Base-by-base conservation (phyloP, 2,329 filamentous ascomycete genomes). In the Penicillium sumatraense region DNA sequence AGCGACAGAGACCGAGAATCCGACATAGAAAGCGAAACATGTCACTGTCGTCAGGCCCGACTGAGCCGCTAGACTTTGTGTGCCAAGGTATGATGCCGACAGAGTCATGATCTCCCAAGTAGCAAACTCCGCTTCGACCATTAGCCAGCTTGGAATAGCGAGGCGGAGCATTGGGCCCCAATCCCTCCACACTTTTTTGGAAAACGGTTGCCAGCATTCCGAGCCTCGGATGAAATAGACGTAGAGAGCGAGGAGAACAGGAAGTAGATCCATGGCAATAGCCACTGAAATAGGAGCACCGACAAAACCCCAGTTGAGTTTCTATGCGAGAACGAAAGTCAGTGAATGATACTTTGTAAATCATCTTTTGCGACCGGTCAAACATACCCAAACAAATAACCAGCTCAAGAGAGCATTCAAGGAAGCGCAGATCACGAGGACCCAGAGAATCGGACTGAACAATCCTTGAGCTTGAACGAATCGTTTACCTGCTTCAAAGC, bases 101-200 rank as follows among this genome's bases (percentile, higher is more conserved):
- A 97, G 81, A 0, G 92, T 96, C 60, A 96, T 80, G 47, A 96
- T 86, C 72, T 98, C 93, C 72, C 98, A 98, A 5, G 93, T 92
- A 10, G 96, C 83, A 77, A 90, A 96, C 72, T 98, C 93, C 4
- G 93, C 92, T 72, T 96, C 87, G 1, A 98, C 89, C 93, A 97
- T 97, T 61, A 96, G 79, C 72, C 97, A 87, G 1, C 93, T 93
- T 0, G 93, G 93, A 10, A 97, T 78, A 0, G 93, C 91, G 33
- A 98, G 87, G 46, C 86, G 86, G 65, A 98, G 85, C 93, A 96
- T 96, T 9, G 88, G 88, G 1, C 81, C 80, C 90, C 90, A 95
- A 69, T 93, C 93, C 27, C 78, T 77, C 50, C 92, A 80, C 0
- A 89, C 87, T 31, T 84, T 83, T 54, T 74, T 79, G 16, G 86